Base-by-base conservation (phyloP, 140 eudicot genomes). In the Senecio squalidus region DNA sequence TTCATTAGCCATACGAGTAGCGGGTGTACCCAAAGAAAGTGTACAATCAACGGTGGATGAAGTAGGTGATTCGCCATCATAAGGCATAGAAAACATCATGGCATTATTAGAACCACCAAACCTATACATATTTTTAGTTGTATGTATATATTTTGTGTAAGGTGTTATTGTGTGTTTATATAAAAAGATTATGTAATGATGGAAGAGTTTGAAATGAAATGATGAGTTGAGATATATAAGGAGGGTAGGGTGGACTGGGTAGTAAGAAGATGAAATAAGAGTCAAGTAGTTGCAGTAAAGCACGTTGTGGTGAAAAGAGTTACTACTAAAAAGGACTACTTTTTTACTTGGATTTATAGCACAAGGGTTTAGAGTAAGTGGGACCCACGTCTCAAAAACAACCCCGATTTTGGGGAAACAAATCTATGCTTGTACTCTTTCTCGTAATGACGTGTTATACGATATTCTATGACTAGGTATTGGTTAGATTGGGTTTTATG, bases 41-140 rank as follows among this genome's bases (percentile, higher is more conserved):
- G 98, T 92, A 59, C 98, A 92, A 31, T 92, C 98, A n/a, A 92
- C 98, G 3, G 88, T 77, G 3, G 96, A 61, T 4, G 79, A 72
- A 15, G 82, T 54, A 6, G 86, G 58, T 0, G 94, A 73, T 5
- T 85, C 79, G 16, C 64, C 74, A 0, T 78, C 74, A 16, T 67
- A 59, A 15, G 60, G 61, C 61, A 67, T 61, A 0, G 70, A 38
- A 47, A 60, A 48, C 52, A 76, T 68, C 78, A 76, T 69, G 9
- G 48, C 44, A 7, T 66, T 76, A 28, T 75, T 75, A 29, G 45
- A 24, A 2, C 73, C 67, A 56, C 79, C 81, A 44, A 74, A 74
- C 68, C 81, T 66, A 62, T 75, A 70, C 84, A 78, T 82, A 40
- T 62, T 9, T 14, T 10, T 9, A 39, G 5, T 27, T 34, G 16